phyloP scores from a whole-genome alignment of 768 basidiomycete species.

The Fistulinella prunicolor region DNA sequence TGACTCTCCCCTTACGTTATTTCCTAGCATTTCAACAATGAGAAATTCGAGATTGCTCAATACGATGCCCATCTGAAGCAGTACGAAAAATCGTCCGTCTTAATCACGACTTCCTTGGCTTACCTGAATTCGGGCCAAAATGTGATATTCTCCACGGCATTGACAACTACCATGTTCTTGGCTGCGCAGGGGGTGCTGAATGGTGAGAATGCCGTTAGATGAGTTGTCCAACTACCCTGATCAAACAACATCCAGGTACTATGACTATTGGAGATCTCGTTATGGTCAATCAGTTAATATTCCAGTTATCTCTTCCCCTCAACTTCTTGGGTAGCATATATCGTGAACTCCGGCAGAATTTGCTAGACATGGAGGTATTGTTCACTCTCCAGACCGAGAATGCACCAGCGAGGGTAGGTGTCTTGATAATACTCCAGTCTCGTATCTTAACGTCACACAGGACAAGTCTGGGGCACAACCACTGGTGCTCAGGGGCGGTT shows the following conservation, averaged over 20 bases:
- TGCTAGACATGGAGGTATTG: slow-evolving; percentile 95
- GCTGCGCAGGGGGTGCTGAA: slow-evolving; percentile 93
- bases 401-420: slow-evolving; percentile 55
- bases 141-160: slow-evolving; percentile 89
- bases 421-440: background rate
- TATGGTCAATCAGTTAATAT: slow-evolving; percentile 98
- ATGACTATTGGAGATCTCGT: slow-evolving; percentile 99
- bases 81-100: slow-evolving; percentile 90
- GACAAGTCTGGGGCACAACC: slow-evolving; percentile 68
- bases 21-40: slow-evolving; percentile 93
- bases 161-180: slow-evolving; percentile 94
- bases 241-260: slow-evolving; percentile 53
- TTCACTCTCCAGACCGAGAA: slow-evolving; percentile 88
- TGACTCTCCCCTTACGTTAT: background rate
- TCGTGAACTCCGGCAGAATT: slow-evolving; percentile 91
- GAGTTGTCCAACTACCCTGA: background rate
- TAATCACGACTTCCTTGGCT: slow-evolving; percentile 92
- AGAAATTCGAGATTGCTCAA: slow-evolving; percentile 83
- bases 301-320: slow-evolving; percentile 93
- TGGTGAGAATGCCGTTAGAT: slow-evolving; percentile 42
- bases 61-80: slow-evolving; percentile 85
- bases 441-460: slow-evolving; percentile 35
- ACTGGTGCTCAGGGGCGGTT: slow-evolving; percentile 71
- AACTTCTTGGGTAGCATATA: slow-evolving; percentile 98
- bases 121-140: slow-evolving; percentile 96